Base-by-base conservation (phyloP, 495 filamentous ascomycete species). In the Lepidopterella palustris region DNA sequence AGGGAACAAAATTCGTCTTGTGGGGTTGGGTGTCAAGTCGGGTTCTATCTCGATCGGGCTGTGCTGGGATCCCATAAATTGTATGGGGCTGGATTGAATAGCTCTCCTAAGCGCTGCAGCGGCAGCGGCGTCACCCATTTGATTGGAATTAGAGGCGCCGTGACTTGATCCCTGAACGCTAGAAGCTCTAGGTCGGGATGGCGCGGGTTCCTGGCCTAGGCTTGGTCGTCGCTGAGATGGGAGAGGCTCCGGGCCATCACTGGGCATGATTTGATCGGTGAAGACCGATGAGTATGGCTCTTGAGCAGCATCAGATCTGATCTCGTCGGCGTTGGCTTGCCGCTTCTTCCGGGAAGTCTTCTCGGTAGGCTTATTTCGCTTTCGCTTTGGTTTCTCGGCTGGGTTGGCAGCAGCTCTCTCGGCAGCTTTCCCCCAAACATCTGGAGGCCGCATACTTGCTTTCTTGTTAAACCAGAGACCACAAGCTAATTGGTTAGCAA, bases 401-500 rank as follows among this genome's bases (percentile, higher is more conserved):
- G 70, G 23, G 42, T 59, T 60, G n/a, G 42, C 50, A 9, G 24
- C 20, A 23, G 45, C 25, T 24, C 74, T 73, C n/a, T 42, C 57
- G 3, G 55, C 75, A 8, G 79, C 24, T 76, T 87, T 87, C 59
- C 85, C 85, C 92, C 92, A 98, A 58, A 85, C 83, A 45, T 89
- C 82, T 50, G 83, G 77, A 1, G 93, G 93, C 6, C 93, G 82
- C 79, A 95, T 95, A 27, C 71, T 77, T 68, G 88, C 90, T 68
- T 86, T 88, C 64, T 95, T 96, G 42, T 85, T 82, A 58, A 97
- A 82, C 91, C 90, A 98, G 29, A 98, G 80, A 13, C 93, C 93
- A 67, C 93, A 98, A 64, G 93, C 82, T 84, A 52, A 23, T 35
- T 57, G 45, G 20, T 31, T 48, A 53, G 62, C 75, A 61, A 74